These are phyloP conservation scores for Brassica balearica DNA, from an alignment of 441 rosid species.

Conservation along the genomic window DNA sequence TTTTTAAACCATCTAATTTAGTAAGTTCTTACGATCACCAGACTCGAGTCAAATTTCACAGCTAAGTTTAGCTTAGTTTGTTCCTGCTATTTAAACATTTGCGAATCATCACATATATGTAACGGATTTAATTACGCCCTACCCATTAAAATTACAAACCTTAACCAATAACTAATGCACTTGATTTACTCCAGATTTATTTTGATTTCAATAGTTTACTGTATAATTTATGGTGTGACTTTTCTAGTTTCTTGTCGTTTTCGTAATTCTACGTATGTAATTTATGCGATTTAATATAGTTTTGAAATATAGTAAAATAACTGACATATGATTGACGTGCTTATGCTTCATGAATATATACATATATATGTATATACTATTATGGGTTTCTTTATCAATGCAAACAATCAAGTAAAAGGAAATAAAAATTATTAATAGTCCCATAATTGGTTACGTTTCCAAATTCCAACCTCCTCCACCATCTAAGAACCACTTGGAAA, in stretches of 20 bases:
- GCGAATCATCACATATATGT: too few relatives aligned
- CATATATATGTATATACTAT: too few relatives aligned
- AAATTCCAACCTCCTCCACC: constrained; percentile 43
- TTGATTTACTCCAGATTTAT: neutral
- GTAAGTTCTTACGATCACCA: too few relatives aligned
- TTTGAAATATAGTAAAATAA: neutral
- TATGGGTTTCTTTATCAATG: neutral
- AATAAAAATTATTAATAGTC: neutral
- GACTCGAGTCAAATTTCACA: too few relatives aligned
- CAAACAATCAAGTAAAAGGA: neutral
- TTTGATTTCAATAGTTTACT: neutral
- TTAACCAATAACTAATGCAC: neutral
- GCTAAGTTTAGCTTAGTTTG: too few relatives aligned
- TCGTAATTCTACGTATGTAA: neutral
- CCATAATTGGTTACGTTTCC: constrained; percentile 42
- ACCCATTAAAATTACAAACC: neutral
- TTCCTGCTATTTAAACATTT: too few relatives aligned
- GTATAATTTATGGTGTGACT: neutral
- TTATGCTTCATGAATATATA: constrained; percentile 17
- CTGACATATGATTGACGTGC: neutral
- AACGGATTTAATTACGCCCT: too few relatives aligned
- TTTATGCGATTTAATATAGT: neutral
- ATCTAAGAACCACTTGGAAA: constrained; percentile 45
- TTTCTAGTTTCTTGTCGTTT: neutral
- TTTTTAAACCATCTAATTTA: too few relatives aligned